A percentile compares a stretch with the other conserved stretches of the same genome.
Evolutionary conservation across 768 basidiomycete genomes (phyloP).

Genomic region (Xerocomus potaroensis): DNA sequence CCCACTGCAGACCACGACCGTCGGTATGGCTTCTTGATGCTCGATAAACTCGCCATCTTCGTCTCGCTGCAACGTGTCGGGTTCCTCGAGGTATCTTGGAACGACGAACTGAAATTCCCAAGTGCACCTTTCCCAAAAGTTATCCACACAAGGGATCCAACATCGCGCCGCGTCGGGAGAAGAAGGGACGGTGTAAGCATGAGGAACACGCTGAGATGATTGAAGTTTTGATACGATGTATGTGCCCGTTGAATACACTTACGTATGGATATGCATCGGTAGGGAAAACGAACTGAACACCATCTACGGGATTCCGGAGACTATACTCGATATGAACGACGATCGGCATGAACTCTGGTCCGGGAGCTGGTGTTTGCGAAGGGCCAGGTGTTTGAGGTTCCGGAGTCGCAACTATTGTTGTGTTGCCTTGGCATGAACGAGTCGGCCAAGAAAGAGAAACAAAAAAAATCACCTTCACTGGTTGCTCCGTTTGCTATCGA

Average conservation of each 20-base stretch:
- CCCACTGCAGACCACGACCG: constrained; percentile 90
- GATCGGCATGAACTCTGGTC: constrained; percentile 72
- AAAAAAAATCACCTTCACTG: constrained; percentile 50
- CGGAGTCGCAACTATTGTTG: constrained; percentile 62
- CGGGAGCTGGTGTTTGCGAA: constrained; percentile 32
- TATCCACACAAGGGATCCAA: constrained; percentile 98
- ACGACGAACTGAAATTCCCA: constrained; percentile 99
- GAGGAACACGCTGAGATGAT: constrained; percentile 72
- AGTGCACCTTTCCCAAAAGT: constrained; percentile 91
- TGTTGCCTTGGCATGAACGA: constrained; percentile 5
- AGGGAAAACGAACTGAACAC: constrained; percentile 79
- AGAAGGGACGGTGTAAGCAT: constrained; percentile 85
- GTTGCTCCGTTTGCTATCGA: constrained; percentile 37
- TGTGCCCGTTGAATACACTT: constrained; percentile 32
- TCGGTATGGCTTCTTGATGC: constrained; percentile 59
- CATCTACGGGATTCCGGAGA: constrained; percentile 77
- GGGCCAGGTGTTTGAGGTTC: constrained; percentile 70
- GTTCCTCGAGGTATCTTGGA: constrained; percentile 73
- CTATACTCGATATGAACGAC: constrained; percentile 76
- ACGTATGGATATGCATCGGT: constrained; percentile 83
- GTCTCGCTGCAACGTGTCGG: constrained; percentile 33
- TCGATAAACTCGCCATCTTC: constrained; percentile 43
- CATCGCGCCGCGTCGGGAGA: constrained; percentile 90
- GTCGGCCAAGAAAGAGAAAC: background rate
- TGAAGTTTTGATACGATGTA: constrained; percentile 13